Evolutionary conservation across 768 basidiomycete species (phyloP), one percentile per base, ranked within the genome.

Genomic region (Tephrocybe sp.): DNA sequence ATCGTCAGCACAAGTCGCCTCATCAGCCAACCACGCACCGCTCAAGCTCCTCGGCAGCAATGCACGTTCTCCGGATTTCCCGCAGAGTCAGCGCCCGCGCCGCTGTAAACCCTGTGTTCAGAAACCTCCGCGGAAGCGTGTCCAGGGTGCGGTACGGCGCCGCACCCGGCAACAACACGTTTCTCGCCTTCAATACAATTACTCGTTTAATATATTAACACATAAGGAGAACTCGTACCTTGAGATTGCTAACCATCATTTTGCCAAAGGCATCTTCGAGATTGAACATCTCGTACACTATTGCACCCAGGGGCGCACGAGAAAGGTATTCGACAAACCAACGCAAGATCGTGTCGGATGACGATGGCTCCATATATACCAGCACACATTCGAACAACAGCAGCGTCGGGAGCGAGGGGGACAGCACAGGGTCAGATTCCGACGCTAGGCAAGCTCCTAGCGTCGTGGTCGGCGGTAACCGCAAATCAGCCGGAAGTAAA

Each of bases 271-370:
- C 60, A 62, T 98, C 96, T 16, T 82, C 75, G 4, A 98, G 72
- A 1, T 86, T 87, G 62, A 92, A 95, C 89, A 98, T 98, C 64
- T 98, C 96, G 61, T 98, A 98, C 15, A 93, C 77, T 8, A 92
- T 67, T 2, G 76, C 79, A 22, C 82, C 84, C 1, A 83, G 70
- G 1, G 72, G 53, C 9, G 40, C 39, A 24, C 56, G 45, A 16
- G 70, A 63, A 60, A 81, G 84, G 49, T 75, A 75, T 47, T 79
- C 70, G 2, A 78, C 73, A 60, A 95, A 93, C 89, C 90, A 95
- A 30, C 70, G 65, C 1, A 97, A 69, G 11, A 97, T 61, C 1
- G 69, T 70, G 24, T 77, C 72, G 1, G 86, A 86, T 3, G 75
- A 70, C 3, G 68, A 61, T 0, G 89, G 83, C 0, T 71, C 60